phyloP scores from a whole-genome alignment of 148 eudicot species.

The Drosera capensis region DNA sequence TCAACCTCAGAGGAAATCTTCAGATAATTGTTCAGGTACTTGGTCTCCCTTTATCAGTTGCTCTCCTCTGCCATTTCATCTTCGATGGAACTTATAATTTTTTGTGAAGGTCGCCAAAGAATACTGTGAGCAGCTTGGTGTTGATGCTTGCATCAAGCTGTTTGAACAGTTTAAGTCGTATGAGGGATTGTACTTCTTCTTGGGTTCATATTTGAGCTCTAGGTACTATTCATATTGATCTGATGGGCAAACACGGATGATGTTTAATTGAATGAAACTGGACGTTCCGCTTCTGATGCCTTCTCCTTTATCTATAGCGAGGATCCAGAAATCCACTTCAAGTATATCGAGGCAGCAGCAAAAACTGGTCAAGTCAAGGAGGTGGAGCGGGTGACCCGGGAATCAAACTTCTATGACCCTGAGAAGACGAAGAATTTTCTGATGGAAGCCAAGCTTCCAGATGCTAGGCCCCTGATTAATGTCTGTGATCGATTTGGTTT shows the following conservation, averaged over 20 bases:
- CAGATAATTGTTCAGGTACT: slow-evolving; percentile 96
- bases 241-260: not conserved
- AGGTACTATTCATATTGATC: slow-evolving; percentile 29
- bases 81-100: not conserved
- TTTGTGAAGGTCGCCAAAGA: slow-evolving; percentile 87
- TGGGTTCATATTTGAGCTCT: slow-evolving; percentile 90
- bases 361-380: slow-evolving; percentile 99
- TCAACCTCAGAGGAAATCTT: slow-evolving; percentile 87
- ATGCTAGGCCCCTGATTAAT: slow-evolving; percentile 91
- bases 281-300: slow-evolving; percentile 2
- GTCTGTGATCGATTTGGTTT: slow-evolving; percentile 94
- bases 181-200: slow-evolving; percentile 88
- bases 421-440: slow-evolving; percentile 92
- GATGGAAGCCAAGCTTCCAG: slow-evolving; percentile 98
- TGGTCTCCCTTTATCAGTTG: slow-evolving; percentile 4
- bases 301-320: slow-evolving; percentile 32
- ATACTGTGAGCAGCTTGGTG: slow-evolving; percentile 82
- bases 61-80: not conserved
- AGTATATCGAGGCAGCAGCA: slow-evolving; percentile 96
- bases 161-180: slow-evolving; percentile 96
- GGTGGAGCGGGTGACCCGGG: slow-evolving; percentile 95
- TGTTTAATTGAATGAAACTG: too few species aligned
- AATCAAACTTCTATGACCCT: slow-evolving; percentile 83
- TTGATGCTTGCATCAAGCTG: slow-evolving; percentile 77
- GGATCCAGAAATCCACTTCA: slow-evolving; percentile 94